Conservation (phyloP, 148 eudicot species). For the Rhododendron kiyosumense region DNA sequence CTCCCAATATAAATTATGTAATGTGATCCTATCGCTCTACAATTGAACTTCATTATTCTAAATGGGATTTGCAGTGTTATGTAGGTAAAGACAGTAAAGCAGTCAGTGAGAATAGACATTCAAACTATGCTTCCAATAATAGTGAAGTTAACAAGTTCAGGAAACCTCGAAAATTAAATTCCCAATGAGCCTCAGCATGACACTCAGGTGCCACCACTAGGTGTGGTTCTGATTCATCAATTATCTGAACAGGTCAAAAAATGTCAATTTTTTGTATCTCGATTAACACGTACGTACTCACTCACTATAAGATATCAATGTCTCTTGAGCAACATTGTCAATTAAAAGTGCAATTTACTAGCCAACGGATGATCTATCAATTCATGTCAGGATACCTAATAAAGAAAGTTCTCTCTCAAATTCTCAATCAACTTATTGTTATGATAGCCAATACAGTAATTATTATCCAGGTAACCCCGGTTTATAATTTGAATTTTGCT, state of each 20-base stretch:
- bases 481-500: not conserved
- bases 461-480: not conserved
- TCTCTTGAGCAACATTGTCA: not conserved
- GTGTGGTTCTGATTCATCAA: not conserved
- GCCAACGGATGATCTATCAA: not conserved
- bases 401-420: not conserved
- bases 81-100: not conserved
- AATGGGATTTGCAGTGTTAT: not conserved
- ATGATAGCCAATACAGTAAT: not conserved
- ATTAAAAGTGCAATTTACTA: not conserved
- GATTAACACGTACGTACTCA: not conserved
- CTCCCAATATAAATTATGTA: not conserved
- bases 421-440: not conserved
- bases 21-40: not conserved
- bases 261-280: not conserved
- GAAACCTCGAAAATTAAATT: not conserved
- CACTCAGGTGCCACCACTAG: not conserved
- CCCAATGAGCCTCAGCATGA: not conserved
- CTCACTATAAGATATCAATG: not conserved
- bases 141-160: not conserved
- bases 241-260: not conserved
- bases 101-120: not conserved
- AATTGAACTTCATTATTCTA: not conserved
- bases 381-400: constrained; percentile 1
- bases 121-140: not conserved